Evolutionary conservation across 345 rosid genomes (phyloP).

Genomic region (Cochlearia excelsa): DNA sequence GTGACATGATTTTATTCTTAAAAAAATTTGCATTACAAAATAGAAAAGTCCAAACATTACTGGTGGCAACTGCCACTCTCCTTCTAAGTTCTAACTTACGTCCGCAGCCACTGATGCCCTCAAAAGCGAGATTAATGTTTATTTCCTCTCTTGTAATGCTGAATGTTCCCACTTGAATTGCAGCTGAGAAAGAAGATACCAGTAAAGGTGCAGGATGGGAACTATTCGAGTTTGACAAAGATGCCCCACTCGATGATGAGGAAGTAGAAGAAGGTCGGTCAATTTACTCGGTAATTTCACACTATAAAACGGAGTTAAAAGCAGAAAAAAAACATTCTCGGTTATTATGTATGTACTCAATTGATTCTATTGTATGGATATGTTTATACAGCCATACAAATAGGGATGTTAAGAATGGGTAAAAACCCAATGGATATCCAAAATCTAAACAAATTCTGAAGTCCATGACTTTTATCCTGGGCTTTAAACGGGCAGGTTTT

Average conservation of each 20-base stretch:
- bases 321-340: neutral
- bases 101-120: neutral
- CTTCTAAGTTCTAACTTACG: too few species aligned
- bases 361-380: slow-evolving; percentile 11
- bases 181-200: slow-evolving; percentile 73
- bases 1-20: too few species aligned
- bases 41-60: too few species aligned
- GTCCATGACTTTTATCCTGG: too few species aligned
- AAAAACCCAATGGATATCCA: too few species aligned
- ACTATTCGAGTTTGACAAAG: slow-evolving; percentile 78
- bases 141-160: neutral
- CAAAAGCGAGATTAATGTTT: neutral
- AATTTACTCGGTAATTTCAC: slow-evolving; percentile 2
- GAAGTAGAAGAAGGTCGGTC: slow-evolving; percentile 66
- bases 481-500: too few species aligned
- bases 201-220: slow-evolving; percentile 84
- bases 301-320: slow-evolving; percentile 1
- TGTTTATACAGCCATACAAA: slow-evolving; percentile 36
- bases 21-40: too few species aligned
- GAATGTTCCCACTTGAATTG: slow-evolving; percentile 10
- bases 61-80: too few species aligned
- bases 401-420: too few species aligned
- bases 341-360: neutral
- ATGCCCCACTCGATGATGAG: slow-evolving; percentile 90
- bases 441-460: too few species aligned